Evolutionary conservation across 305 asterid species (phyloP).

Genomic region (Rubia tinctorum): DNA sequence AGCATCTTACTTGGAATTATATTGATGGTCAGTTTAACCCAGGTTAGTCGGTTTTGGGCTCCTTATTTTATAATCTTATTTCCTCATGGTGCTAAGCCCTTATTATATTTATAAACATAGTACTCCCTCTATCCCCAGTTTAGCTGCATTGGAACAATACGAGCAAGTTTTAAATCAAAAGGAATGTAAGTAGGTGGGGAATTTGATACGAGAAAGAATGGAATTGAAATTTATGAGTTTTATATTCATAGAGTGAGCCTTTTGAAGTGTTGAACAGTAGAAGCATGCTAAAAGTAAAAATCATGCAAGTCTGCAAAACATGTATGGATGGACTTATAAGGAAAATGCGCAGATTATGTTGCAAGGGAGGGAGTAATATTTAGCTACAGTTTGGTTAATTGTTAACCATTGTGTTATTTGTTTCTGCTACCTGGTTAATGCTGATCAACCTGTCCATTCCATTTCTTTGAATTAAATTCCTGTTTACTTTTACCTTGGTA

Average conservation of each 20-base stretch:
- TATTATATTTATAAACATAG: background rate
- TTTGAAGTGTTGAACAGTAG: background rate
- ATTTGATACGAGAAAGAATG: background rate
- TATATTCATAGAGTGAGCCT: background rate
- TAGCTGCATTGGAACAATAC: background rate
- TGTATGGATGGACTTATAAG: background rate
- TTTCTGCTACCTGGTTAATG: background rate
- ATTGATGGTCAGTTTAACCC: constrained; percentile 4
- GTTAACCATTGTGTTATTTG: background rate
- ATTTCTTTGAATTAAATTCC: background rate
- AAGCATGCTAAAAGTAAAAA: background rate
- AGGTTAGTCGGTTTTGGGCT: background rate
- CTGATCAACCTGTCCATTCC: background rate
- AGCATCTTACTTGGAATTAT: constrained; percentile 5
- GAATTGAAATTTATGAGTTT: background rate
- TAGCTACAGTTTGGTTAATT: background rate
- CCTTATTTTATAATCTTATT: background rate
- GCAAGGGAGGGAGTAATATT: background rate
- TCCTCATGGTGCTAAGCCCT: background rate
- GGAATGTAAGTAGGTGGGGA: background rate
- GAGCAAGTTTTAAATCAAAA: background rate
- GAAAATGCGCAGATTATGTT: background rate
- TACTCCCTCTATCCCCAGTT: background rate
- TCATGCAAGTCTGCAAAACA: background rate
- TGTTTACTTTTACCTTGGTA: background rate